Conservation (phyloP, 163 green algal genomes). For the Chloromonas sp. region DNA sequence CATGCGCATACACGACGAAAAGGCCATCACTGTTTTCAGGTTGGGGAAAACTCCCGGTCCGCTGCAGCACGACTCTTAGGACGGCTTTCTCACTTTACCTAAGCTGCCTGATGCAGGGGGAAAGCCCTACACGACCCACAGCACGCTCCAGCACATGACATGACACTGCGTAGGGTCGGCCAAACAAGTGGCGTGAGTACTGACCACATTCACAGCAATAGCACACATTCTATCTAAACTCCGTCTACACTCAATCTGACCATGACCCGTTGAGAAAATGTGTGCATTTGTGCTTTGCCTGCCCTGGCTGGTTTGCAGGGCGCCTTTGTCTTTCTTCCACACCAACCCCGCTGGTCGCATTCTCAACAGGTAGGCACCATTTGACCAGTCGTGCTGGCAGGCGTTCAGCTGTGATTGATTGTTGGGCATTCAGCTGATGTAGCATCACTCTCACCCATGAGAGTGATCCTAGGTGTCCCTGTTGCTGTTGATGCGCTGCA, state of each 20-base stretch:
- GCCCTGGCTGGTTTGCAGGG: conserved; percentile 31
- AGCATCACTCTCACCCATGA: too few relatives aligned
- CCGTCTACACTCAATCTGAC: too few relatives aligned
- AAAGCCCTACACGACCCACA: background rate
- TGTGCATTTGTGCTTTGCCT: background rate
- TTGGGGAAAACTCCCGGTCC: background rate
- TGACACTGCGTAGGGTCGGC: too few relatives aligned
- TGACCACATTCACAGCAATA: too few relatives aligned
- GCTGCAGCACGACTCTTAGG: background rate
- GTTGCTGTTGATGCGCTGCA: too few relatives aligned
- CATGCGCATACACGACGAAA: conserved; percentile 52
- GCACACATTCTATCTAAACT: too few relatives aligned
- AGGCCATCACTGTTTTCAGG: conserved; percentile 14
- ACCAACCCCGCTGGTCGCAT: conserved; percentile 70
- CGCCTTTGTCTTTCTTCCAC: conserved; percentile 67
- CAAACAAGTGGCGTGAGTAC: too few relatives aligned
- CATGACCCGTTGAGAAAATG: too few relatives aligned
- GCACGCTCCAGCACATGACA: background rate
- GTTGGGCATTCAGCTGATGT: too few relatives aligned
- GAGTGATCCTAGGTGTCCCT: too few relatives aligned
- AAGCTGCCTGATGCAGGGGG: background rate
- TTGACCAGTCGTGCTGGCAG: too few relatives aligned
- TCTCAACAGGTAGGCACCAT: conserved; percentile 49
- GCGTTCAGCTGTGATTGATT: too few relatives aligned
- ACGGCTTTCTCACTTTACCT: background rate